A percentile compares a stretch with the other conserved stretches of the same genome.
Conservation (phyloP, 148 eudicot species). For the Rhododendron molle region DNA sequence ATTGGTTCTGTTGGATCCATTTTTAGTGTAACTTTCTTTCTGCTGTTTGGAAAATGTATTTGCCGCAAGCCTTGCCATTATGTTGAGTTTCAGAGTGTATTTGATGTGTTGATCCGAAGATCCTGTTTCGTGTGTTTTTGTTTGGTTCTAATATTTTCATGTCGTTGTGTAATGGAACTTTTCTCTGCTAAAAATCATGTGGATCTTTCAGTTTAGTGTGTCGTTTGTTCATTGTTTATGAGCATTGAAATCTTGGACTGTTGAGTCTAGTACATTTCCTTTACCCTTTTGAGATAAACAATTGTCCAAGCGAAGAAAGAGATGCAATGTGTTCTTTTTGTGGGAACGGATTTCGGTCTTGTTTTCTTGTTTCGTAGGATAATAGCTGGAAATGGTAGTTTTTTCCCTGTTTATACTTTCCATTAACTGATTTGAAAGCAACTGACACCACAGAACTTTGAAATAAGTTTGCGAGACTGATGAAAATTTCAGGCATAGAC, state of each 20-base stretch:
- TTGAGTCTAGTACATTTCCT: not conserved
- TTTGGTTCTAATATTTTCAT: not conserved
- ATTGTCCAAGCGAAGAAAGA: not conserved
- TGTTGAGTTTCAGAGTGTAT: not conserved
- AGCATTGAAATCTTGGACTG: not conserved
- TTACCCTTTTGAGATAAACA: not conserved
- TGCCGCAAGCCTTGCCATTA: not conserved
- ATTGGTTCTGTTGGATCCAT: not conserved
- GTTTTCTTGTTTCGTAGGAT: too few species aligned
- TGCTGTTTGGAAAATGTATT: not conserved
- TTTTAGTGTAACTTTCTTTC: not conserved
- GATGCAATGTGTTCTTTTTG: not conserved
- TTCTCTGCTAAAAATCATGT: not conserved
- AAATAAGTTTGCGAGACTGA: not conserved
- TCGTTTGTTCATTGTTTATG: not conserved
- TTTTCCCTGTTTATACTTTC: not conserved
- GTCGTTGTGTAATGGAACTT: not conserved
- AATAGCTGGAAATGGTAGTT: too few species aligned
- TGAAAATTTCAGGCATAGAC: not conserved
- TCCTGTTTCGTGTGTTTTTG: not conserved
- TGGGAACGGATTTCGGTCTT: not conserved
- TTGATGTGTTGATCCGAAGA: not conserved
- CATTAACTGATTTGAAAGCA: not conserved
- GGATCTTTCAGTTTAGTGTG: not conserved
- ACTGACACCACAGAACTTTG: not conserved